Evolutionary conservation across 805 yeast species (phyloP), one percentile per base, ranked within the genome.

Genomic region (Saturnispora besseyi): DNA sequence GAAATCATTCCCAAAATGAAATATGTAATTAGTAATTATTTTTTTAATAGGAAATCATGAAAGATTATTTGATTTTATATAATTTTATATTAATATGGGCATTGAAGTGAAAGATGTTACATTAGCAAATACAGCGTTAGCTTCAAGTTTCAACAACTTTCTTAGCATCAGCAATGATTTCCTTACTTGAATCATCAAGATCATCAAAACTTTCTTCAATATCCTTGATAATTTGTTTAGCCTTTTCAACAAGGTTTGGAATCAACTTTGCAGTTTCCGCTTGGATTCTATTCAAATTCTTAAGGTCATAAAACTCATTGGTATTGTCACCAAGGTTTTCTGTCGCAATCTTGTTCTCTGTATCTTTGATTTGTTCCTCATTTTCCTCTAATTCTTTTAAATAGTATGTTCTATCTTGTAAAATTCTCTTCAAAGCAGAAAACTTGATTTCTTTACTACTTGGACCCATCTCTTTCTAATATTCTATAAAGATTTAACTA

Each of bases 381-480:
- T 55, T 51, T 47, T 66, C 58, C 13, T 62, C 62, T 34, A 77
- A 70, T 58, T 87, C 95, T 49, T 73, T 69, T 26, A 73, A 68
- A 61, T 87, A 87, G 32, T 78, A 69, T 11, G 60, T 60, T 53
- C 81, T 81, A 61, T 88, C 96, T 56, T 84, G 84, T 37, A 81
- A 58, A 13, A 88, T 69, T 53, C 95, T 73, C 52, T 75, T 73
- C 46, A 87, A 70, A 1, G 96, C 89, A 51, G 76, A 78, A 34
- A 76, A 72, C 57, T 85, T 86, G 62, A 87, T 84, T 58, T 83
- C 85, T 38, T 85, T 66, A 52, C 74, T 79, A 2, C 87, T 70
- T 30, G 91, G 93, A 2, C 87, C 73, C 85, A 84, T 45, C 41
- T 18, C 26, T 37, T 18, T 37, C 13, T 13, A 3, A 22, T 37